Evolutionary conservation across 345 rosid genomes (phyloP).

Genomic region (Eutrema yunnanense): DNA sequence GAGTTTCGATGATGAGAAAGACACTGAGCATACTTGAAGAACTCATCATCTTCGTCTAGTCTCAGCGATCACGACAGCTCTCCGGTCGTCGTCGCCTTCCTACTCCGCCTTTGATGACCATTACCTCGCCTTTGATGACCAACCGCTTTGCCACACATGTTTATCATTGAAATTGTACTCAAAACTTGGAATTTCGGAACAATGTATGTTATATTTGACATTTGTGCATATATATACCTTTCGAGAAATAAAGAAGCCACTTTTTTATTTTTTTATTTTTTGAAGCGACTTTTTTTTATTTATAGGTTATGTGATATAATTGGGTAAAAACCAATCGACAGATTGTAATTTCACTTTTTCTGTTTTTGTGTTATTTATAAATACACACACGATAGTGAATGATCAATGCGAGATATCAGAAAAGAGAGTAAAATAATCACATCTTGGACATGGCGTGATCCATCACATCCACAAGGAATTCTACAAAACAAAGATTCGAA

Average conservation of each 20-base stretch:
- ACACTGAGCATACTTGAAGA: slow-evolving; percentile 23
- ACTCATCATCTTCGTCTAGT: slow-evolving; percentile 18
- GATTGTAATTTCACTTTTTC: background rate
- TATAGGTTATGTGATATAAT: background rate
- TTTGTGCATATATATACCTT: background rate
- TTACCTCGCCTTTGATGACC: background rate
- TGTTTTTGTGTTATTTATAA: background rate
- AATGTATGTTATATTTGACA: no score
- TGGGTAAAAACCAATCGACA: background rate
- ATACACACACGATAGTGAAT: background rate
- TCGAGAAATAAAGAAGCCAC: background rate
- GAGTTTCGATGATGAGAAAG: background rate
- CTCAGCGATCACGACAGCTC: slow-evolving; percentile 9
- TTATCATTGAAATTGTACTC: background rate
- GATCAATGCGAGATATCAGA: background rate
- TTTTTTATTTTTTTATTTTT: background rate
- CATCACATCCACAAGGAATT: slow-evolving; percentile 79
- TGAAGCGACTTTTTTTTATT: background rate
- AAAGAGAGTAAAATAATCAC: slow-evolving; percentile 27
- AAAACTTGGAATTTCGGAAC: no score
- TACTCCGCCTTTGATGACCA: background rate
- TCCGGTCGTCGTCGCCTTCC: background rate
- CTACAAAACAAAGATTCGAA: slow-evolving; percentile 32
- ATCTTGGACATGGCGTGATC: slow-evolving; percentile 72
- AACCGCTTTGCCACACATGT: background rate